Evolutionary conservation across 2,329 filamentous ascomycete species (phyloP).

Genomic region (Aureobasidium sp.): DNA sequence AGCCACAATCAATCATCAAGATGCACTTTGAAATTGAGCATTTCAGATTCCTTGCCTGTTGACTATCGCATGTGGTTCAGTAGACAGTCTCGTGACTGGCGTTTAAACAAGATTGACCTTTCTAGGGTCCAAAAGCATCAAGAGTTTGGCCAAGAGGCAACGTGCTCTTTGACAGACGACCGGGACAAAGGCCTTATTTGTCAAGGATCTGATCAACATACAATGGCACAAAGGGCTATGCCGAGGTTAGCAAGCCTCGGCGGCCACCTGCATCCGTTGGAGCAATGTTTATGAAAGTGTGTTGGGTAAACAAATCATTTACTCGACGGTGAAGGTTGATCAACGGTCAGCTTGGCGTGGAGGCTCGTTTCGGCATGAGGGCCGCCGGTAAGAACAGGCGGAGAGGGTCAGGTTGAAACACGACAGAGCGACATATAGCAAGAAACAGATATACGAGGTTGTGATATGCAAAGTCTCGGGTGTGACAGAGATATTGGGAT

Average conservation of each 20-base stretch:
- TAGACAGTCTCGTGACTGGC: not conserved
- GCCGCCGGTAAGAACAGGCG: slow-evolving; percentile 6
- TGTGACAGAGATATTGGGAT: slow-evolving; percentile 2
- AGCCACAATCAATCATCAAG: not conserved
- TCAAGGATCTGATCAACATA: not conserved
- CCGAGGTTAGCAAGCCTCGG: not conserved
- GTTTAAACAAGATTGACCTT: not conserved
- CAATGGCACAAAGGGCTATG: not conserved
- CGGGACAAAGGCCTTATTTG: not conserved
- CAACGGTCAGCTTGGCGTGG: slow-evolving; percentile 6
- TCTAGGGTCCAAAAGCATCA: not conserved
- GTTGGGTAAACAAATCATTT: slow-evolving; percentile 3
- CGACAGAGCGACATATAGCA: not conserved
- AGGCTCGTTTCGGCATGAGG: not conserved
- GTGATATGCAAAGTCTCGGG: not conserved
- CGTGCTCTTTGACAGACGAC: not conserved
- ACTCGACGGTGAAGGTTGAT: not conserved
- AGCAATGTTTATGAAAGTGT: not conserved
- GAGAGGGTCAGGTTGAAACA: slow-evolving; percentile 9
- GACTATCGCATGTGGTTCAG: not conserved
- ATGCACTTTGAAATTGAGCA: not conserved
- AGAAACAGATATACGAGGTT: slow-evolving; percentile 1
- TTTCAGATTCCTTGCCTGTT: not conserved
- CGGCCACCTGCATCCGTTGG: not conserved
- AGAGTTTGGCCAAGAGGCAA: slow-evolving; percentile 3